Evolutionary conservation across 164 flowering plant species (phyloP), one percentile per base, ranked within the genome.

Genomic region (Dillenia suffruticosa): DNA sequence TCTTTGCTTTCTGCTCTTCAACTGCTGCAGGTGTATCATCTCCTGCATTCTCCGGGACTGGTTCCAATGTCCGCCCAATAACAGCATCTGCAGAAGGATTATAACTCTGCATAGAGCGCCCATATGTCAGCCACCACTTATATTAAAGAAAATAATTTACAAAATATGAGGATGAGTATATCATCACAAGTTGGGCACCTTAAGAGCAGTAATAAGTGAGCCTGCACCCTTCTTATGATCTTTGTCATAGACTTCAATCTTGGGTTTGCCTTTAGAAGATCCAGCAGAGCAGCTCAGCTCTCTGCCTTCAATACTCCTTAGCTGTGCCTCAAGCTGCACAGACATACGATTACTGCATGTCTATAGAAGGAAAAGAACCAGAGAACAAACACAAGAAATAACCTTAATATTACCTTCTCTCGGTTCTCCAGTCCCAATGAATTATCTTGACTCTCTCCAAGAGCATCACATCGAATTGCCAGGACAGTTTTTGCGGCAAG

Each of bases 231-330:
- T 74, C 82, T 84, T 84, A 4, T 74, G 62, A 40, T 86, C 89
- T 75, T 84, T 84, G 73, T 82, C 84, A 67, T 87, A 84, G 48
- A 66, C 72, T 74, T 87, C 86, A 9, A 84, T 84, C 78, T 76
- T 81, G 1, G 90, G 86, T 65, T 87, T 87, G 53, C 92, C 90
- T 76, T 83, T 87, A 57, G 76, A 83, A 52, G 93, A 83, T 0
- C 86, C 88, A 65, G 89, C 86, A 51, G 79, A 75, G 24, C 68
- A 79, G 55, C 88, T 66, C 58, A 82, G 70, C 49, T 82, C 88
- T 77, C 62, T 75, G 48, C 87, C 87, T 69, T 86, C 89, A 24
- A 86, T 80, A 56, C 47, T 76, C 68, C 89, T 82, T 48, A 86
- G 67, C 7, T 86, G 73, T 58, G 83, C 84, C 70, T 84, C 87